Conservation (phyloP, 768 basidiomycete species). For the Lactarius trivialis region DNA sequence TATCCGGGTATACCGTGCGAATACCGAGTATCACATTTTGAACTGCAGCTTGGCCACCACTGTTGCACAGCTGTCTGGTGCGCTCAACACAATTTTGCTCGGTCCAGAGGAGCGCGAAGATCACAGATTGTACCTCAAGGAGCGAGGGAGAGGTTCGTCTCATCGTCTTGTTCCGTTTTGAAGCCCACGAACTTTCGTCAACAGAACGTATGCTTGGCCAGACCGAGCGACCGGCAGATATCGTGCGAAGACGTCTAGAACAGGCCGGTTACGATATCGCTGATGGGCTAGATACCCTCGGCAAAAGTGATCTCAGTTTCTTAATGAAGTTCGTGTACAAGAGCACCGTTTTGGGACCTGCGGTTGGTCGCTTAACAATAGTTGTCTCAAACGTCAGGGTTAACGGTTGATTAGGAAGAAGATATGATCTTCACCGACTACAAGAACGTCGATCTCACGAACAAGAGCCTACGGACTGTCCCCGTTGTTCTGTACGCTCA, state of each 20-base stretch:
- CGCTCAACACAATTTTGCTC: slow-evolving; percentile 53
- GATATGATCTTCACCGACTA: slow-evolving; percentile 64
- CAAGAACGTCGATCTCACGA: slow-evolving; percentile 76
- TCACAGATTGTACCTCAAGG: slow-evolving; percentile 68
- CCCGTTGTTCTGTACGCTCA: slow-evolving; percentile 82
- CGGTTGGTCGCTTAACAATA: slow-evolving; percentile 38
- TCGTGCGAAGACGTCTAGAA: slow-evolving; percentile 74
- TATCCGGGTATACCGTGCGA: slow-evolving; percentile 73
- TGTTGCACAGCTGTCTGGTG: slow-evolving; percentile 57
- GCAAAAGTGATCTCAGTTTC: slow-evolving; percentile 73
- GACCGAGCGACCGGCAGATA: slow-evolving; percentile 77
- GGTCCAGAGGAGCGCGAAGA: slow-evolving; percentile 45
- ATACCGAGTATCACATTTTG: slow-evolving; percentile 66
- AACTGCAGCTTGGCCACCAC: slow-evolving; percentile 57
- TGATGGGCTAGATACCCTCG: slow-evolving; percentile 73
- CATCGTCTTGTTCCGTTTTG: background rate
- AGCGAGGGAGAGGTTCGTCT: slow-evolving; percentile 63
- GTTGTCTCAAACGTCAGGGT: background rate
- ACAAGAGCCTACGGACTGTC: slow-evolving; percentile 75
- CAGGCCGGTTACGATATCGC: slow-evolving; percentile 84
- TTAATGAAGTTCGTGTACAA: slow-evolving; percentile 89
- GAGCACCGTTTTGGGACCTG: slow-evolving; percentile 56
- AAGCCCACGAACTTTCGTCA: background rate
- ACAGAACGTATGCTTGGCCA: slow-evolving; percentile 77
- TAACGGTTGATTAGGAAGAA: slow-evolving; percentile 48